phyloP scores from a whole-genome alignment of 331 rosid genomes.

The Rhamnella rubrinervis region DNA sequence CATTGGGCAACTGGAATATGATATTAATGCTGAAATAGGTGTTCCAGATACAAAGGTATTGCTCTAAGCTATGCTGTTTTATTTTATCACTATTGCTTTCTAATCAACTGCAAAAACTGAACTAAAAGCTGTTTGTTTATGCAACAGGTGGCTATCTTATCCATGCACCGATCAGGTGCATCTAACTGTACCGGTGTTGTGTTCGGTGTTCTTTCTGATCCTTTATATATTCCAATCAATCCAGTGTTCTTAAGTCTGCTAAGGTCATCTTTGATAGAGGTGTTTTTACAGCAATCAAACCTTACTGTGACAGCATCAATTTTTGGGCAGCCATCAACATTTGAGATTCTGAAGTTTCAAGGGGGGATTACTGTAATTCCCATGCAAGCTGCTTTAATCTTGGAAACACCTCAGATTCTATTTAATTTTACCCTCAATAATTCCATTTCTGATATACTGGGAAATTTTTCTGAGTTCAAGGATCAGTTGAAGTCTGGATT shows the following conservation, averaged over 20 bases:
- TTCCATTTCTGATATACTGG: conserved; percentile 64
- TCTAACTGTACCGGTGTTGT: conserved; percentile 64
- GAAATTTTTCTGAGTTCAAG: conserved; percentile 53
- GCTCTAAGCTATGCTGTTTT: conserved; percentile 20
- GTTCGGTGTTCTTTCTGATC: conserved; percentile 78
- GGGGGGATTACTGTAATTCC: conserved; percentile 84
- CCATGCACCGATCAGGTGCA: conserved; percentile 58
- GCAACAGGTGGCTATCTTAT: conserved; percentile 75
- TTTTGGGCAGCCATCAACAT: conserved; percentile 62
- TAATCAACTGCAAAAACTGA: conserved; percentile 15
- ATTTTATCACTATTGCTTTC: conserved; percentile 15
- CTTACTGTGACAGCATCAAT: conserved; percentile 66
- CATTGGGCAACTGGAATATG: conserved; percentile 65
- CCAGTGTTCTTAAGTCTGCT: conserved; percentile 72
- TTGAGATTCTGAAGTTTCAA: conserved; percentile 78
- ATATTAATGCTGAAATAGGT: conserved; percentile 71
- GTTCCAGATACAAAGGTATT: conserved; percentile 70
- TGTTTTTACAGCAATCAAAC: conserved; percentile 68
- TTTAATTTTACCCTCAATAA: conserved; percentile 79
- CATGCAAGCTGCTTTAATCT: conserved; percentile 50
- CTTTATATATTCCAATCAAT: conserved; percentile 52
- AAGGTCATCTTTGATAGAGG: conserved; percentile 63
- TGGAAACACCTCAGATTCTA: conserved; percentile 71
- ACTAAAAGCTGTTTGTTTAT: conserved; percentile 26
- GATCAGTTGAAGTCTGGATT: conserved; percentile 62